Evolutionary conservation across 2,329 filamentous ascomycete genomes (phyloP).

Genomic region (Thielaviopsis musarum): DNA sequence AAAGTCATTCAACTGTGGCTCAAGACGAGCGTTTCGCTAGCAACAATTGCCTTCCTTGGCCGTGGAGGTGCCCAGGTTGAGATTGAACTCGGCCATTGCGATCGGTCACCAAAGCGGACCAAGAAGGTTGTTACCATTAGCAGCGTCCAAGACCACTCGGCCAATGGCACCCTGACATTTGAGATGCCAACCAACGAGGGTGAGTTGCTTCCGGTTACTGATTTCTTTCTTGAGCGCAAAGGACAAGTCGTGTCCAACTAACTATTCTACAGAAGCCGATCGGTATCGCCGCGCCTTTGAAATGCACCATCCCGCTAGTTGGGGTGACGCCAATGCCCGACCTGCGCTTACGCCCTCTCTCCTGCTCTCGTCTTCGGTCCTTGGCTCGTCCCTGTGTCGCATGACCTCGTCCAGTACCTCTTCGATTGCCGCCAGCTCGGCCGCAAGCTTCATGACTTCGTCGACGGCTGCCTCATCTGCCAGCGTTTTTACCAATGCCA

Average conservation of each 20-base stretch:
- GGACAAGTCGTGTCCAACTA: not conserved
- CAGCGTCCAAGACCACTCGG: conserved; percentile 3
- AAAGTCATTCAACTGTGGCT: conserved; percentile 10
- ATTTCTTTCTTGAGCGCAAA: not conserved
- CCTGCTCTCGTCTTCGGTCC: conserved; percentile 6
- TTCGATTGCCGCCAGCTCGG: conserved; percentile 4
- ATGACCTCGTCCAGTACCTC: conserved; percentile 7
- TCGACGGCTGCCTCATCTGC: conserved; percentile 2
- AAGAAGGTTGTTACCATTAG: conserved; percentile 5
- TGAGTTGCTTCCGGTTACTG: not conserved
- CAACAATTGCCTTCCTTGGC: conserved; percentile 9
- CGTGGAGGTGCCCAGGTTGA: conserved; percentile 9
- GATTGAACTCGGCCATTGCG: conserved; percentile 6
- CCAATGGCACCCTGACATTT: conserved; percentile 2
- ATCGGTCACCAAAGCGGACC: conserved; percentile 3
- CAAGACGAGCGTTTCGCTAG: conserved; percentile 5
- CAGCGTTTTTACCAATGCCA: conserved; percentile 4
- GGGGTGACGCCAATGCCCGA: conserved; percentile 6
- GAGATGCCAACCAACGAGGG: conserved; percentile 7
- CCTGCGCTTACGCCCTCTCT: conserved; percentile 9
- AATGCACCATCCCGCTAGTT: conserved; percentile 9
- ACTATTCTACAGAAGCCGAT: conserved; percentile 4
- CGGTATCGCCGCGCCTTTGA: conserved; percentile 8
- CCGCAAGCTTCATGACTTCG: conserved; percentile 8
- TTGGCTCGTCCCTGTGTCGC: conserved; percentile 6